Evolutionary conservation across 1,284 basidiomycete genomes (phyloP), one percentile per base, ranked within the genome.

Genomic region (Irpex lacteus): DNA sequence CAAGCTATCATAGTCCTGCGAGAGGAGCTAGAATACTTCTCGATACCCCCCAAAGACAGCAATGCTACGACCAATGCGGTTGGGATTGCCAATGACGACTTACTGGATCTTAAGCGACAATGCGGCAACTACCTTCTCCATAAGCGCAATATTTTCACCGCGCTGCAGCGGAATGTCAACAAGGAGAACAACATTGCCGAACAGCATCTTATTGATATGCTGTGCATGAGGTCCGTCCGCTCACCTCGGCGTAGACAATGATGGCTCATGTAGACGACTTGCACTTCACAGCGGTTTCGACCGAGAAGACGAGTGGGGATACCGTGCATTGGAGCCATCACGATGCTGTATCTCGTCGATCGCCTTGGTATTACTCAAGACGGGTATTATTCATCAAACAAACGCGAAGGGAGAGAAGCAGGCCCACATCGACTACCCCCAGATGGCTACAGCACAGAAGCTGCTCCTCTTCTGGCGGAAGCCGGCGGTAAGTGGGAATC

Each of bases 141-240:
- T 66, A 93, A 95, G 75, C 85, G 86, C 71, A 94, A 91, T 75
- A 98, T 99, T 72, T 99, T 99, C 75, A 98, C 98, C 1, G 97
- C 97, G 21, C 80, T 99, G 65, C 97, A 99, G 82, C 84, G 98
- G 70, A 99, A 99, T 77, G 96, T 99, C 66, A 98, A 98, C 81
- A 98, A 98, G 82, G 97, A 98, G 81, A 98, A 98, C 77, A 99
- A 99, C 75, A 83, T 98, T 68, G 97, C 97, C 15, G 97, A 99
- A 78, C 97, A 98, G 80, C 97, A 99, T 80, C 82, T 99, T 69
- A 99, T 99, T 78, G 98, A 99, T 80, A 99, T 99, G 97, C 85
- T 99, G 62, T 99, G 98, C 81, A 98, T 98, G 95, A 97, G 94
- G 96, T 96, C 83, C 73, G 61, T 55, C 50, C 40, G 60, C 37